These are phyloP conservation scores for Leishmania guyanensis DNA, from an alignment of 208 protist genomes.

Conservation along the genomic window DNA sequence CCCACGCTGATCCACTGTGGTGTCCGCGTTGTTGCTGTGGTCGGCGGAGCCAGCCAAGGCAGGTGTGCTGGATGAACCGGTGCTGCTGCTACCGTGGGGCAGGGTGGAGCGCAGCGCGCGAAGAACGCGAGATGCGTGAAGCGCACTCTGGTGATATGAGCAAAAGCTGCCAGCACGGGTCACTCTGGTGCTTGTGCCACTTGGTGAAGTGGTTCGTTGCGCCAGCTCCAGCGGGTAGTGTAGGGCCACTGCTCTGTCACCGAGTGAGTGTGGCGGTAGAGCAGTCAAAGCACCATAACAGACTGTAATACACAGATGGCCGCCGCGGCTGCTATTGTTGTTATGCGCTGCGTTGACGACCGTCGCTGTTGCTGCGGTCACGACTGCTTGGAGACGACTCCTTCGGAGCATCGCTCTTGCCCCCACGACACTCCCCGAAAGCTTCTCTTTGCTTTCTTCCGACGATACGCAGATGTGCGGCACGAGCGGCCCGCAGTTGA, in stretches of 20 bases:
- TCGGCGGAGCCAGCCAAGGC: not conserved
- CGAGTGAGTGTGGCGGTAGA: not conserved
- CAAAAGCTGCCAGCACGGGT: not conserved
- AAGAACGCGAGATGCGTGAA: slow-evolving; percentile 7
- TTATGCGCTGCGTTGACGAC: not conserved
- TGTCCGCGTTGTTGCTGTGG: not conserved
- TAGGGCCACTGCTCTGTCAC: not conserved
- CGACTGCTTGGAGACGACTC: slow-evolving; percentile 13
- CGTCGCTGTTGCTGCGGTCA: not conserved
- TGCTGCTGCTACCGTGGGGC: not conserved
- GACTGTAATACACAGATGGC: slow-evolving; percentile 19
- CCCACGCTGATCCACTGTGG: slow-evolving; percentile 4
- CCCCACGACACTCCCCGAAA: not conserved
- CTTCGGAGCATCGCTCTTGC: slow-evolving; percentile 19
- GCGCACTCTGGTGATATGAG: not conserved
- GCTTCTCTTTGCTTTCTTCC: not conserved
- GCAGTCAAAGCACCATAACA: not conserved
- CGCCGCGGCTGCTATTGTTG: not conserved
- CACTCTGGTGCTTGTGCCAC: not conserved
- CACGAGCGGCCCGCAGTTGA: not conserved
- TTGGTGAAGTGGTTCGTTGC: not conserved
- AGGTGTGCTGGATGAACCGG: not conserved
- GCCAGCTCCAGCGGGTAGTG: not conserved
- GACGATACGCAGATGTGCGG: not conserved
- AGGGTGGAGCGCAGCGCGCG: not conserved